phyloP scores from a whole-genome alignment of 31 red algal species.

The Endocladia muricata region DNA sequence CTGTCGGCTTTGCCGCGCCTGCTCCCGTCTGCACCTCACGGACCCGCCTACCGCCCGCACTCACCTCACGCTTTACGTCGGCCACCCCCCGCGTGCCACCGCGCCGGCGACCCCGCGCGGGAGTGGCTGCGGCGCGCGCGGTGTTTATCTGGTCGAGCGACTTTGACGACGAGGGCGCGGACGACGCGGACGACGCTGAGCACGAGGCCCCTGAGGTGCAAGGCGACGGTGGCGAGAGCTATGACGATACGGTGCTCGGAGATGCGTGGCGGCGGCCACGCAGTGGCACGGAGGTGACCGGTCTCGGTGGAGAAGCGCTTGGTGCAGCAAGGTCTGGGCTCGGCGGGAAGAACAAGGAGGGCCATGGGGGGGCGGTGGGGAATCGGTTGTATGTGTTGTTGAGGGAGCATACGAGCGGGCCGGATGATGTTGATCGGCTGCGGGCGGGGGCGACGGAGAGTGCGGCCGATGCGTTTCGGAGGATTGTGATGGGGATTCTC shows the following conservation, averaged over 20 bases:
- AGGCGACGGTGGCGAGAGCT: neutral
- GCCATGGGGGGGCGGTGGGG: too few species aligned
- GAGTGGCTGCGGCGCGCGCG: slow-evolving; percentile 21
- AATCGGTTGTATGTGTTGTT: slow-evolving; percentile 29
- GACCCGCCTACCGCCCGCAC: neutral
- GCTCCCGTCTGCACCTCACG: neutral
- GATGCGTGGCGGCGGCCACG: slow-evolving; percentile 7
- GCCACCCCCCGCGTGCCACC: neutral
- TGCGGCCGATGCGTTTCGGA: slow-evolving; percentile 61
- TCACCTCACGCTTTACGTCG: neutral
- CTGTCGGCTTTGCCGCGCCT: too few species aligned
- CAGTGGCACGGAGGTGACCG: neutral
- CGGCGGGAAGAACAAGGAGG: neutral
- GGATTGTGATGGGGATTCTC: slow-evolving; percentile 51
- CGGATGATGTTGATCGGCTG: slow-evolving; percentile 60
- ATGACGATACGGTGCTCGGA: slow-evolving; percentile 19
- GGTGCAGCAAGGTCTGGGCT: neutral
- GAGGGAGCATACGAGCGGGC: slow-evolving; percentile 24
- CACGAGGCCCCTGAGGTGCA: neutral
- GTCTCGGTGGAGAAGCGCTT: neutral
- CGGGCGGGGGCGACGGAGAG: slow-evolving; percentile 23
- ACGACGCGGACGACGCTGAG: slow-evolving; percentile 23
- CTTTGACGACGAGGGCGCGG: slow-evolving; percentile 17
- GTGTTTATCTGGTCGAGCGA: slow-evolving; percentile 40
- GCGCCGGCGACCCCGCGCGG: slow-evolving; percentile 10